A percentile compares a stretch with the other conserved stretches of the same genome.
Evolutionary conservation across 805 yeast species (phyloP).

Genomic region (Metschnikowia lochheadii): DNA sequence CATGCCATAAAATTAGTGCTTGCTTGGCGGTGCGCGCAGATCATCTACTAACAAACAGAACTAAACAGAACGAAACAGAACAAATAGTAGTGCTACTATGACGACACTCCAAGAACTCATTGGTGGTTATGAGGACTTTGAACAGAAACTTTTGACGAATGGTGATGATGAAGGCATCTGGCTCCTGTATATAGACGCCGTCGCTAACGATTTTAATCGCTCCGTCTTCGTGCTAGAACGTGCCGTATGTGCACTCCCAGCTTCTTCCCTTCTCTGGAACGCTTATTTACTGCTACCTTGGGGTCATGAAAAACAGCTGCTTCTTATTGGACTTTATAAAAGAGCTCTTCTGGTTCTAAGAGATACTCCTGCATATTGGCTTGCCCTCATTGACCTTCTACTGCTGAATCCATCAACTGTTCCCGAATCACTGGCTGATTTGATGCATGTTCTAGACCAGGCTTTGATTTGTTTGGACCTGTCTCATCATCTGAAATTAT

Average conservation of each 20-base stretch:
- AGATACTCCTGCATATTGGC: conserved; percentile 13
- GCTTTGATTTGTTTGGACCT: conserved; percentile 48
- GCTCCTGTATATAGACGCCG: conserved; percentile 16
- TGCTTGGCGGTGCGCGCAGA: no score
- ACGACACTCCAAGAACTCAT: conserved; percentile 9
- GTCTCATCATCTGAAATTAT: conserved; percentile 42
- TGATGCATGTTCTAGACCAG: conserved; percentile 37
- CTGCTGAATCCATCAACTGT: background rate
- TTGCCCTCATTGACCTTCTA: conserved; percentile 8
- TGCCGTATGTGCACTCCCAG: conserved; percentile 16
- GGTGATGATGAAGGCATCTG: conserved; percentile 13
- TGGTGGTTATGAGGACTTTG: conserved; percentile 10
- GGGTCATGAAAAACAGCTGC: background rate
- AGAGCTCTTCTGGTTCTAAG: conserved; percentile 9
- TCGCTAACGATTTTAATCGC: conserved; percentile 4
- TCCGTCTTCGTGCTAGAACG: conserved; percentile 14
- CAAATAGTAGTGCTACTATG: background rate
- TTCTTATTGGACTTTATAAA: conserved; percentile 3
- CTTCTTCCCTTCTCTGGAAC: conserved; percentile 16
- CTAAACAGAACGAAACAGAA: no score
- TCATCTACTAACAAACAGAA: no score
- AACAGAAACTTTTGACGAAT: conserved; percentile 8
- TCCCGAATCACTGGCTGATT: background rate
- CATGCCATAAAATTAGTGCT: no score
- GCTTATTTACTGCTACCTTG: conserved; percentile 16